A percentile compares a stretch with the other conserved stretches of the same genome.
These are phyloP conservation scores for Tricholoma bakamatsutake DNA, from an alignment of 768 basidiomycete genomes.

Conservation along the genomic window DNA sequence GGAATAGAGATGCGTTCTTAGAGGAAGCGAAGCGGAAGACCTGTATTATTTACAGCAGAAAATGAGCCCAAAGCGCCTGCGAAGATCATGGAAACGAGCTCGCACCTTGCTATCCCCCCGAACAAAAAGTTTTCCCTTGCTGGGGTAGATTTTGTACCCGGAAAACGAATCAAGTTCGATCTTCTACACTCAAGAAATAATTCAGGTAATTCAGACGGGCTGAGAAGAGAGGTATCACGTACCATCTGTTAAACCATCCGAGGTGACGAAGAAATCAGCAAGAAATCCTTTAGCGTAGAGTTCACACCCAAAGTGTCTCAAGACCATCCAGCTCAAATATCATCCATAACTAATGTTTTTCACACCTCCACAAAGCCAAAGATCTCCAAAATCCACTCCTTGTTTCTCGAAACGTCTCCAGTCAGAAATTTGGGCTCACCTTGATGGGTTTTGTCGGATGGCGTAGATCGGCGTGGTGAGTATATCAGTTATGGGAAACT, in stretches of 20 bases:
- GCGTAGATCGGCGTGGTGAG: conserved; percentile 13
- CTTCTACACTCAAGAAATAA: conserved; percentile 53
- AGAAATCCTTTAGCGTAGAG: conserved; percentile 13
- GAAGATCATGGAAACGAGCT: neutral
- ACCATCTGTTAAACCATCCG: conserved; percentile 33
- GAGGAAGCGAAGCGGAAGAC: conserved; percentile 93
- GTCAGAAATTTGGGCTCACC: conserved; percentile 43
- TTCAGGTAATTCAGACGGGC: conserved; percentile 10
- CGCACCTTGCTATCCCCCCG: conserved; percentile 92
- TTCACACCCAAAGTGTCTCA: conserved; percentile 28
- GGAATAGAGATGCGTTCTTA: conserved; percentile 95
- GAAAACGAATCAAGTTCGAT: conserved; percentile 99
- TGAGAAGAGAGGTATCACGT: conserved; percentile 14
- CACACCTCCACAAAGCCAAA: conserved; percentile 13
- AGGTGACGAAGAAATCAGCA: conserved; percentile 1
- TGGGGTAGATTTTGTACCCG: conserved; percentile 95
- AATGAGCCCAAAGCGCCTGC: neutral
- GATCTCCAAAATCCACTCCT: conserved; percentile 12
- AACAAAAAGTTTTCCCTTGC: conserved; percentile 93
- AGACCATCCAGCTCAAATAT: conserved; percentile 37
- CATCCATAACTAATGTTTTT: conserved; percentile 12
- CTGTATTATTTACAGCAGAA: conserved; percentile 30
- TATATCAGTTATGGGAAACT: conserved; percentile 6
- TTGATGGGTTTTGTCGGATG: conserved; percentile 46
- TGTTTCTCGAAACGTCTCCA: conserved; percentile 8